Base-by-base conservation (phyloP, 352 stramenopile species). In the Heterotrichella gracilis region DNA sequence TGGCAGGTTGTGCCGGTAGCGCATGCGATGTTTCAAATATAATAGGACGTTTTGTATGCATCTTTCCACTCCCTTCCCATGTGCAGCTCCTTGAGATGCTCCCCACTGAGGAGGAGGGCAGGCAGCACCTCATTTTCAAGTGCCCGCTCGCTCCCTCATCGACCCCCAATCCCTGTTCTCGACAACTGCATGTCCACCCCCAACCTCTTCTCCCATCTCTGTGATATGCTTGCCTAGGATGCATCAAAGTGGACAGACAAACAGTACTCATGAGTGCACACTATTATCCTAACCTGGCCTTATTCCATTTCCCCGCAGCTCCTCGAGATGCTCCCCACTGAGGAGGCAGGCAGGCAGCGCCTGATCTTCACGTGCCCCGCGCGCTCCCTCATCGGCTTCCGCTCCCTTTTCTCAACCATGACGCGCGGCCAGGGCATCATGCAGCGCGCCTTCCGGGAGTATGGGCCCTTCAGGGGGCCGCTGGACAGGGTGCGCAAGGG, bases 401-500 rank as follows among this genome's bases (percentile, higher is more conserved):
- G 85, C 63, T 87, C 85, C 32, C 89, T 95, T 78, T 90, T 95
- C 75, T 90, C 89, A 68, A 94, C 87, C 4, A 81, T 88, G 66
- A 96, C 89, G 3, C 80, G 86, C 71, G 92, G 92, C 71, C 94
- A 83, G 75, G 90, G 87, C 39, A 87, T 97, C 68, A 77, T 97
- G 68, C 94, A 95, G 79, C 93, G 91, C 73, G 85, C 91, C 70
- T 97, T 95, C 77, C 73, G 96, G 77, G 89, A 86, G 0, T 98
- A 97, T 78, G 80, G 84, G 25, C 74, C 77, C 0, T 82, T 83
- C 71, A 70, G 71, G 0, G 82, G 74, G 70, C 75, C 81, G 21
- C 82, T 86, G 69, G 75, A 81, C 73, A 72, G 63, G 21, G 75
- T 77, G 25, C 74, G 80, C 25, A 81, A 79, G 32, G 81, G 82